Evolutionary conservation across 805 yeast genomes (phyloP), one percentile per base, ranked within the genome.

Genomic region (Kockiozyma suomiensis): DNA sequence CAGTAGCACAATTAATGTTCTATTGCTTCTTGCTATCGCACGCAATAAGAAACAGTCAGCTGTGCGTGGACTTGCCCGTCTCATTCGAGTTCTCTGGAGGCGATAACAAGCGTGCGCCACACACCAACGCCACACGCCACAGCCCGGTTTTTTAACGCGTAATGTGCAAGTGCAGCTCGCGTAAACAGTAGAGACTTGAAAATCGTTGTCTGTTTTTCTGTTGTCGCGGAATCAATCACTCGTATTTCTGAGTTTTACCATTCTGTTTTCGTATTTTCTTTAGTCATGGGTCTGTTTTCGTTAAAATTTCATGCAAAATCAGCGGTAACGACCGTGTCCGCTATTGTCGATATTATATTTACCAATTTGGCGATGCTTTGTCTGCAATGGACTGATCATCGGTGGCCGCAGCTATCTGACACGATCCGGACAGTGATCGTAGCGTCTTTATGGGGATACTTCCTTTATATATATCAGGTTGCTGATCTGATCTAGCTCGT

Each of bases 381-480:
- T 15, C 30, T 56, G 10, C n/a, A 23, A 17, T 37, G n/a, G 28
- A 8, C 47, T 13, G 32, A 19, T 7, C 7, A 8, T n/a, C 30
- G 15, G 13, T 41, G 46, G 46, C 46, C 46, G 2, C 13, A 19
- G 8, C 10, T 12, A 13, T 17, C 46, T 10, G 46, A 41, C 6
- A 8, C 28, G 10, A 6, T 48, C n/a, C 52, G 41, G n/a, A 48
- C 28, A 45, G 30, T 59, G 1, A 26, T 59, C 32, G 15, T 58
- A 4, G 58, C 64, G 19, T 60, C 65, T 17, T 12, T 41, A 13
- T 60, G 64, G 64, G 64, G 64, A 26, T 59, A 59, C 35, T 35
- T 62, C 15, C 55, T 53, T 25, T 62, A 8, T 40, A 23, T 59
- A 10, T 40, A 54, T 19, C 62, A 60, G 59, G 64, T 61, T 43